Conservation (phyloP, 768 basidiomycete genomes). For the Amanita brunnescens region DNA sequence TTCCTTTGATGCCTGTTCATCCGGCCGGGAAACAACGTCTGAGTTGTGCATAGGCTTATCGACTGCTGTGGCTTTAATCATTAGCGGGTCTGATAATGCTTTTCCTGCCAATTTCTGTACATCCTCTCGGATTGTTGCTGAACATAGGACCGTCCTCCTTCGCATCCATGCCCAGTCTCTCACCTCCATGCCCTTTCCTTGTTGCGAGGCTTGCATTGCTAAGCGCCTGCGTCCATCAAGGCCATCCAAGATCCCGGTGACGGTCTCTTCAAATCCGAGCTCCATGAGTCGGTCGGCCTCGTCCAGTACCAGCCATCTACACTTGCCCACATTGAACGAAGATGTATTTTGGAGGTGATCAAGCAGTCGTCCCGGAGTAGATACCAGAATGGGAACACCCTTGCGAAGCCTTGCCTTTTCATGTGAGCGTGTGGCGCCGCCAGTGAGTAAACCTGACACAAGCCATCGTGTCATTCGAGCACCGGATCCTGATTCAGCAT, state of each 20-base stretch:
- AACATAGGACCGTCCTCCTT: constrained; percentile 86
- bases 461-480: constrained; percentile 76
- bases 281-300: constrained; percentile 98
- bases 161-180: constrained; percentile 82
- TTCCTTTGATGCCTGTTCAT: constrained; percentile 22
- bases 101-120: constrained; percentile 90
- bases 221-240: constrained; percentile 77
- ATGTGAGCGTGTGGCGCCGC: constrained; percentile 89
- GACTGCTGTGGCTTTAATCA: constrained; percentile 67
- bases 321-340: constrained; percentile 87
- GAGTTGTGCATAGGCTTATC: constrained; percentile 16
- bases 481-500: constrained; percentile 28
- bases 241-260: constrained; percentile 80
- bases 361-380: constrained; percentile 89
- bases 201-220: constrained; percentile 57
- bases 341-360: constrained; percentile 96
- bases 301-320: constrained; percentile 92
- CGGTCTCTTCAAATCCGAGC: constrained; percentile 94
- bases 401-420: constrained; percentile 95
- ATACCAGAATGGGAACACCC: constrained; percentile 90
- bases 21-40: not conserved
- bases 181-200: constrained; percentile 62
- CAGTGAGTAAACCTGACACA: constrained; percentile 86
- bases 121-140: constrained; percentile 92
- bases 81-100: constrained; percentile 66